Evolutionary conservation across 2,329 filamentous ascomycete species (phyloP), one percentile per base, ranked within the genome.

Genomic region (Fusarium chuoi): DNA sequence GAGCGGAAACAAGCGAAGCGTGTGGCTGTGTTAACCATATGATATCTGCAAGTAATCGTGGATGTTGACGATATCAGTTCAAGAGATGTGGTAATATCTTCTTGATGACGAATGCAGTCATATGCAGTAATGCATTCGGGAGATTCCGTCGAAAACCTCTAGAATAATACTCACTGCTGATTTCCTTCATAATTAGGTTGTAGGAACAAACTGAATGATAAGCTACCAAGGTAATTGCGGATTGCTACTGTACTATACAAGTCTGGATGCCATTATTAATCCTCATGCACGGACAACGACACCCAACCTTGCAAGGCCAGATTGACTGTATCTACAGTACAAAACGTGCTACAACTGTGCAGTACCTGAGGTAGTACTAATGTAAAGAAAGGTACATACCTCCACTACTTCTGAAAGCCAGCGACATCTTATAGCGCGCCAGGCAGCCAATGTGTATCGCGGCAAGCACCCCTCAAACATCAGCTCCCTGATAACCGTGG

Each of bases 401-500:
- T 28, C 28, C 28, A 28, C 28, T 13, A 54, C 54, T 30, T 36
- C 24, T 54, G 58, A 39, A 36, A 48, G 39, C 62, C 67, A 59
- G 56, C 17, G 24, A 28, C 24, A 38, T 49, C 46, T n/a, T 36
- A 65, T 26, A 65, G 59, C 61, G 55, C 64, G 60, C 72, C 68
- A 77, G 75, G 75, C 75, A 77, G 61, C 75, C 74, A 55, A 77
- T 59, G 67, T 68, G 57, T 48, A 77, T 77, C 75, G 75, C 62
- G 75, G 75, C 71, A 68, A 68, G 49, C 58, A 55, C 62, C 42
- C 55, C 39, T 58, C 39, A 48, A 28, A 45, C 55, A 48, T 20
- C 35, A 35, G 30, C n/a, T 48, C 30, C 54, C n/a, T 22, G 30
- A 58, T 35, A 42, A 65, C 51, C 51, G 49, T 66, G 51, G 51